A percentile compares a stretch with the other conserved stretches of the same genome.
Evolutionary conservation across 1,139 yeast genomes (phyloP).

Genomic region (Yamadazyma blattariae): DNA sequence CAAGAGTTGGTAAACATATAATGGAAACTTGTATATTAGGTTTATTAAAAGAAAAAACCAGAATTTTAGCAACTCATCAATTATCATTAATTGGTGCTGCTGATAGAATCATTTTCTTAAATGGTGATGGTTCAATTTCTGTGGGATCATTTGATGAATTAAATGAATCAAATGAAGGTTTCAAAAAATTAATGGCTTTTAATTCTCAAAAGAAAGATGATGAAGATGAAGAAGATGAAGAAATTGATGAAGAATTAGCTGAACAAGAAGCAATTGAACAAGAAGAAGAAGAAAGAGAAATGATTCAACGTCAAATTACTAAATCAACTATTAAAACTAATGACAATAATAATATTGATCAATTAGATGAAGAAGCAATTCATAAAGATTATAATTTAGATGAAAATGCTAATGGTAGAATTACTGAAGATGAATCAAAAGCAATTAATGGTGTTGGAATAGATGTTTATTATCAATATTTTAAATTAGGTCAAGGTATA

Average conservation of each 20-base stretch:
- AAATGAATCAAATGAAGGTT: conserved; percentile 18
- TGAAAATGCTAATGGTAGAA: conserved; percentile 23
- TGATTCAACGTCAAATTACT: conserved; percentile 19
- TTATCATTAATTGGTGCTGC: conserved; percentile 42
- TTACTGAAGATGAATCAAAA: conserved; percentile 30
- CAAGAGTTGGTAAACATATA: conserved; percentile 47
- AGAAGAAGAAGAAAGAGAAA: conserved; percentile 14
- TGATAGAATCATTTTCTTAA: conserved; percentile 37
- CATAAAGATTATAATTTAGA: conserved; percentile 8
- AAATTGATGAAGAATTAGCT: conserved; percentile 19
- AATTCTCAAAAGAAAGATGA: conserved; percentile 19
- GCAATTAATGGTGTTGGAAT: conserved; percentile 40
- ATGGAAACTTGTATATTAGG: conserved; percentile 38
- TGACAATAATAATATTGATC: conserved; percentile 10
- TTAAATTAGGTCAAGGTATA: conserved; percentile 56
- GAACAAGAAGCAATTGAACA: conserved; percentile 3
- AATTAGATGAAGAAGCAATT: conserved; percentile 10
- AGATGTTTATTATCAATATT: conserved; percentile 38
- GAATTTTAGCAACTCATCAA: conserved; percentile 49
- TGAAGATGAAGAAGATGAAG: conserved; percentile 23
- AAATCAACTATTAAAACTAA: conserved; percentile 22
- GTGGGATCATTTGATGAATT: conserved; percentile 40
- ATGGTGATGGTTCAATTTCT: conserved; percentile 28
- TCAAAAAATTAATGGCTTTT: conserved; percentile 15
- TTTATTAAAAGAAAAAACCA: conserved; percentile 32